These are phyloP conservation scores for Craspedostauros australis DNA, from an alignment of 108 stramenopile species.

Conservation along the genomic window DNA sequence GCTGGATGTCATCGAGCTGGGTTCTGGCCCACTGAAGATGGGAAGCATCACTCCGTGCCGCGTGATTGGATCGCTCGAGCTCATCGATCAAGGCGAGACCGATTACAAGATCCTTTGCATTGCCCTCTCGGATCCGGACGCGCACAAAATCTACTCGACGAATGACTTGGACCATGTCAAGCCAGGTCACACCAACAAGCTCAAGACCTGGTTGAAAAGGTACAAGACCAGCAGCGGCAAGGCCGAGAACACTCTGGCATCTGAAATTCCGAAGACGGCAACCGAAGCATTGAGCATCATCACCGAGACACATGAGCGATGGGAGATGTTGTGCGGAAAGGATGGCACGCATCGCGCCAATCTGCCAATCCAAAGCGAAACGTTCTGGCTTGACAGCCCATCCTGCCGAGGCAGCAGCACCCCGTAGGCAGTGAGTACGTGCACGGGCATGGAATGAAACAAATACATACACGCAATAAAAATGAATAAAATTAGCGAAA, in stretches of 20 bases:
- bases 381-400: constrained; percentile 72
- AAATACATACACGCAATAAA: no score
- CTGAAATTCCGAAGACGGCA: constrained; percentile 64
- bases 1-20: constrained; percentile 95
- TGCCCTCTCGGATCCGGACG: constrained; percentile 67
- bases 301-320: constrained; percentile 67
- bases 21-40: constrained; percentile 76
- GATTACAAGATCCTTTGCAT: constrained; percentile 96
- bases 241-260: constrained; percentile 82
- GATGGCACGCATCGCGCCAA: constrained; percentile 44
- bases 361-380: constrained; percentile 36
- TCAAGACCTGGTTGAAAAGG: constrained; percentile 90
- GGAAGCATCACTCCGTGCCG: constrained; percentile 88
- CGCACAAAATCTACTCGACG: constrained; percentile 49
- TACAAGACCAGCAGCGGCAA: constrained; percentile 99
- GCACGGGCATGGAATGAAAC: no score
- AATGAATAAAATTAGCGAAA: no score
- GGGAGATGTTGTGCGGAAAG: constrained; percentile 77
- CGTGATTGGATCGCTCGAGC: constrained; percentile 90
- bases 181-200: constrained; percentile 74
- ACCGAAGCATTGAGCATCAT: constrained; percentile 70
- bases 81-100: constrained; percentile 97
- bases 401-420: constrained; percentile 71
- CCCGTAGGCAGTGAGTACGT: no score
- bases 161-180: constrained; percentile 81